Evolutionary conservation across 2,329 filamentous ascomycete genomes (phyloP).

Genomic region (Ciborinia camelliae): DNA sequence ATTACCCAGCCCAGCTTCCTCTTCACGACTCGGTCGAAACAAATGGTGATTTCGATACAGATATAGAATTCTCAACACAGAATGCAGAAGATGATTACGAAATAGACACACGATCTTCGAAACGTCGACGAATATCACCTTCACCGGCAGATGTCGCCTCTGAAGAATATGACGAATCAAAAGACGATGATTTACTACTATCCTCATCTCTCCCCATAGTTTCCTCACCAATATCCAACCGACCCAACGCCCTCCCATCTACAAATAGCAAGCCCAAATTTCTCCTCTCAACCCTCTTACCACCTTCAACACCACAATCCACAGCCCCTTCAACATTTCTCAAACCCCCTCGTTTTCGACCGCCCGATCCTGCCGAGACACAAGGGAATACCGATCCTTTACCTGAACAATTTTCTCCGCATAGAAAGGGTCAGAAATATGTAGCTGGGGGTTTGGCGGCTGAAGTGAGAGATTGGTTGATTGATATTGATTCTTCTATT

Average conservation of each 20-base stretch:
- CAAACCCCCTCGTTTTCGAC: constrained; percentile 37
- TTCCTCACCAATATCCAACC: constrained; percentile 30
- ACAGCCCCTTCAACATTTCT: constrained; percentile 28
- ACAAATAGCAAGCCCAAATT: constrained; percentile 34
- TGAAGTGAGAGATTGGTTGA: constrained; percentile 48
- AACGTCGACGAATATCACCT: constrained; percentile 34
- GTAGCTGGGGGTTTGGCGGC: constrained; percentile 48
- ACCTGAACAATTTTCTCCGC: constrained; percentile 53
- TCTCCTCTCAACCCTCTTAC: constrained; percentile 29
- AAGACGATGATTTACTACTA: constrained; percentile 19
- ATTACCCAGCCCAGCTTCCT: constrained; percentile 20
- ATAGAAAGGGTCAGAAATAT: constrained; percentile 48
- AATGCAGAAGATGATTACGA: constrained; percentile 27
- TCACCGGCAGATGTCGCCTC: constrained; percentile 19
- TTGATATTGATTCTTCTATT: constrained; percentile 40
- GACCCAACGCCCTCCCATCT: constrained; percentile 23
- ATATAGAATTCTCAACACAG: constrained; percentile 23
- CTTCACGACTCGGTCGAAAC: constrained; percentile 34
- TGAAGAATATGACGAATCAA: constrained; percentile 17
- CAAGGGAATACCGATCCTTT: constrained; percentile 38
- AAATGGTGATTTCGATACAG: constrained; percentile 24
- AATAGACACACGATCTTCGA: constrained; percentile 28
- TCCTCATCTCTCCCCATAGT: constrained; percentile 30
- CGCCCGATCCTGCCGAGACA: constrained; percentile 29
- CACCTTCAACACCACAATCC: constrained; percentile 25